These are phyloP conservation scores for Vaccinium corymbosum DNA, from an alignment of 148 eudicot species.

Conservation along the genomic window DNA sequence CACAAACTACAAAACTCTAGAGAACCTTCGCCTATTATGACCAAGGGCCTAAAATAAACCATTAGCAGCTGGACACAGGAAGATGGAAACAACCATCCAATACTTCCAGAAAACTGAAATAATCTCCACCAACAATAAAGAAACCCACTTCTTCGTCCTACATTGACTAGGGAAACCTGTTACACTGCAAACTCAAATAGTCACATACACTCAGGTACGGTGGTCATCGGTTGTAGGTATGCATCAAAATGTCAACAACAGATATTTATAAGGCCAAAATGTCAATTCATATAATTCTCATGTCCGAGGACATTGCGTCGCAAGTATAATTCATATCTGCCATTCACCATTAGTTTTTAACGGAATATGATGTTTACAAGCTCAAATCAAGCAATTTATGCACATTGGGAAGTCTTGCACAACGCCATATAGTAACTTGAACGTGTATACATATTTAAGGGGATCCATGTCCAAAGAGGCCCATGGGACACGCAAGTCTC, in stretches of 20 bases:
- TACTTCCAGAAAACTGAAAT: neutral
- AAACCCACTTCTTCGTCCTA: neutral
- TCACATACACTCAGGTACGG: neutral
- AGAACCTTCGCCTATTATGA: neutral
- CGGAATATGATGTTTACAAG: neutral
- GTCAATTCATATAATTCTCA: neutral
- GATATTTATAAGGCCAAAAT: too few species aligned
- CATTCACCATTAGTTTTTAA: neutral
- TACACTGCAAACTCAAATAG: neutral
- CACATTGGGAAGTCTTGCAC: neutral
- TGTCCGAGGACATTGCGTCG: neutral
- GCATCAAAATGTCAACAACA: neutral
- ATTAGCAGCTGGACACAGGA: neutral
- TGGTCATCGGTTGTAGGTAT: neutral
- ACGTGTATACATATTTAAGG: neutral
- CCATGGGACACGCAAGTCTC: neutral
- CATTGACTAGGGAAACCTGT: neutral
- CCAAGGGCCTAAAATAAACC: neutral
- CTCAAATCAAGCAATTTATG: neutral
- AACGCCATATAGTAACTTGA: neutral
- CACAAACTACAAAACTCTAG: neutral
- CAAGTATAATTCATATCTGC: neutral
- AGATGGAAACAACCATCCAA: neutral
- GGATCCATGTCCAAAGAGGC: neutral
- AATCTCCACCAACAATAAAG: slow-evolving; percentile 2